phyloP scores from a whole-genome alignment of 192 early-diverging fungal genomes.

The Umbelopsis sp. region DNA sequence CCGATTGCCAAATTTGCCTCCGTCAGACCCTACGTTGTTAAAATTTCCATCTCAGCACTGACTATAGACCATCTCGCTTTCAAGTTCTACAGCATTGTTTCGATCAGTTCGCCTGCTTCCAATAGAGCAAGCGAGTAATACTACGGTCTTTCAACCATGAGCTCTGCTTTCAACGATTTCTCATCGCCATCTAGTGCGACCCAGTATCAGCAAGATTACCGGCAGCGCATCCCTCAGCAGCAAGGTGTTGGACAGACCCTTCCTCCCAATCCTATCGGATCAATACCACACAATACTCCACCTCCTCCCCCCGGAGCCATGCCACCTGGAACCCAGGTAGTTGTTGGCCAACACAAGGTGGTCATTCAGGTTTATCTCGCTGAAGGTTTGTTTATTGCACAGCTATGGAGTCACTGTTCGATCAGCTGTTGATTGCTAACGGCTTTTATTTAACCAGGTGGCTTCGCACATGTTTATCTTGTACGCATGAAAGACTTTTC shows the following conservation, averaged over 20 bases:
- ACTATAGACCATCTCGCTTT: not conserved
- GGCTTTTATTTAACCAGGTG: slow-evolving; percentile 54
- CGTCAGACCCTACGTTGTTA: not conserved
- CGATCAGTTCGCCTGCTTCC: not conserved
- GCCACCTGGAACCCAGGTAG: slow-evolving; percentile 63
- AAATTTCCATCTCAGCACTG: slow-evolving; percentile 5
- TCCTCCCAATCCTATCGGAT: slow-evolving; percentile 36
- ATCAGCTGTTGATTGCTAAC: not conserved
- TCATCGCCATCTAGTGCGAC: slow-evolving; percentile 2
- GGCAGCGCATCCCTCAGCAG: slow-evolving; percentile 39
- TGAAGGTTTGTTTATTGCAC: slow-evolving; percentile 54
- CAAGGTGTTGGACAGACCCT: slow-evolving; percentile 40
- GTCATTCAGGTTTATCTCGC: slow-evolving; percentile 76
- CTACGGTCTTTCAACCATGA: not conserved
- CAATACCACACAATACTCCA: slow-evolving; percentile 27
- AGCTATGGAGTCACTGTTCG: not conserved
- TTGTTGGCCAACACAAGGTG: slow-evolving; percentile 58
- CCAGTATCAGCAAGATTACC: slow-evolving; percentile 16
- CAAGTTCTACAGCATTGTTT: not conserved
- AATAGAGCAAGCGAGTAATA: not conserved
- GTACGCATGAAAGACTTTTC: slow-evolving; percentile 59
- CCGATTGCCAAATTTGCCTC: not conserved
- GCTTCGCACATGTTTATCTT: slow-evolving; percentile 91
- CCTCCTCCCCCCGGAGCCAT: slow-evolving; percentile 58
- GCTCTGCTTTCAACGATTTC: slow-evolving; percentile 15